Conservation (phyloP, 2,329 filamentous ascomycete genomes). For the Onygenales sp. region DNA sequence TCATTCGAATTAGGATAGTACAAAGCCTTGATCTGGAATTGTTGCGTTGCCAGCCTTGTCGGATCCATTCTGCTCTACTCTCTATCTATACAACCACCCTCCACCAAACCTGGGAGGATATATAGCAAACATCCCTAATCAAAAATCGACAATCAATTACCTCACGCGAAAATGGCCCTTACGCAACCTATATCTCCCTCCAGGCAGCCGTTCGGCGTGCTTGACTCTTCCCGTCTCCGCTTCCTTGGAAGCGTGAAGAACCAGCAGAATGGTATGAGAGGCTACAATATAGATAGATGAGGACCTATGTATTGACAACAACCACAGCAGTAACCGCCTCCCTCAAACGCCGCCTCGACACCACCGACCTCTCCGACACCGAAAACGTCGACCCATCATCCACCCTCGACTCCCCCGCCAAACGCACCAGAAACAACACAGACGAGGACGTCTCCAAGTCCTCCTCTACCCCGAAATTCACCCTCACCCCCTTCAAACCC, state of each 20-base stretch:
- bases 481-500: conserved; percentile 18
- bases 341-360: conserved; percentile 38
- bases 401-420: conserved; percentile 38
- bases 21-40: too few relatives aligned
- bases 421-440: conserved; percentile 29
- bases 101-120: too few relatives aligned
- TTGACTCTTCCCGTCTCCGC: conserved; percentile 21
- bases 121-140: too few relatives aligned
- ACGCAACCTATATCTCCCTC: conserved; percentile 16
- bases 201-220: conserved; percentile 23
- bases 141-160: not conserved
- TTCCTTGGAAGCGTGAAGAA: conserved; percentile 25
- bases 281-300: not conserved
- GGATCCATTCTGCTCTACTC: too few relatives aligned
- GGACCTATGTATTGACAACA: conserved; percentile 6
- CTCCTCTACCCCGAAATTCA: conserved; percentile 32
- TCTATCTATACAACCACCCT: too few relatives aligned
- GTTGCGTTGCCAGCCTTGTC: too few relatives aligned
- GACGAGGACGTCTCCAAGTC: conserved; percentile 23
- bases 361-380: conserved; percentile 40
- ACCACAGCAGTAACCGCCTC: conserved; percentile 21
- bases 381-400: conserved; percentile 51
- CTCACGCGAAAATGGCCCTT: conserved; percentile 16
- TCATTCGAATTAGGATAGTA: too few relatives aligned
- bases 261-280: conserved; percentile 27